Evolutionary conservation across 2,329 filamentous ascomycete genomes (phyloP).

Genomic region (Penicillium carneum): DNA sequence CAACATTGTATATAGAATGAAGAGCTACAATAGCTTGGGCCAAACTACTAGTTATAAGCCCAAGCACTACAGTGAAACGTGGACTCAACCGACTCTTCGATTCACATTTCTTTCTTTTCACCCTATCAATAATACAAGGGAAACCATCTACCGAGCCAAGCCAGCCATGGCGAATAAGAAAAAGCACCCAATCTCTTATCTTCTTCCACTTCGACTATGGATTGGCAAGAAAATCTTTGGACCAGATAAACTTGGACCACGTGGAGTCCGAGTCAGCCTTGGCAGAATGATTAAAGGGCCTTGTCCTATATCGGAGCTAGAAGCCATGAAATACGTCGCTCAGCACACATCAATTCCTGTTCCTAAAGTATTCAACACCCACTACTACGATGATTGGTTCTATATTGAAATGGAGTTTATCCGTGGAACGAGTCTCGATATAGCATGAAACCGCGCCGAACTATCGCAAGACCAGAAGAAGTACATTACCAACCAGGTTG

Average conservation of each 20-base stretch:
- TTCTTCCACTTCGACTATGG: background rate
- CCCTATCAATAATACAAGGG: too few relatives aligned
- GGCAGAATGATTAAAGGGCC: conserved; percentile 12
- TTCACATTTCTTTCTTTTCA: too few relatives aligned
- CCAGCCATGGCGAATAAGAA: background rate
- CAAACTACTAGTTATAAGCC: too few relatives aligned
- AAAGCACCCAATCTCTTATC: background rate
- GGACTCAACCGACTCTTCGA: too few relatives aligned
- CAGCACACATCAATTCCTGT: conserved; percentile 7
- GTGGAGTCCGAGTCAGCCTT: conserved; percentile 6
- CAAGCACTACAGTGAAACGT: too few relatives aligned
- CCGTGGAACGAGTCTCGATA: background rate
- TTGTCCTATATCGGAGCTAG: background rate
- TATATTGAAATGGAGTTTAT: conserved; percentile 12
- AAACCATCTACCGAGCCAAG: too few relatives aligned
- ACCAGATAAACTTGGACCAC: background rate
- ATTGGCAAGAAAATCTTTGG: conserved; percentile 3
- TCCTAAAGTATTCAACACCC: background rate
- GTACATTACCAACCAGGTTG: background rate
- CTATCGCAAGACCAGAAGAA: conserved; percentile 6
- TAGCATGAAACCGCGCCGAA: background rate
- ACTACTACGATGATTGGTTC: background rate
- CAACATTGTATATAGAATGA: too few relatives aligned
- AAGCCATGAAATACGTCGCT: conserved; percentile 10
- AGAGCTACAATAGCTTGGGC: too few relatives aligned